phyloP scores from a whole-genome alignment of 2,329 filamentous ascomycete genomes.

The Thielaviopsis musarum region DNA sequence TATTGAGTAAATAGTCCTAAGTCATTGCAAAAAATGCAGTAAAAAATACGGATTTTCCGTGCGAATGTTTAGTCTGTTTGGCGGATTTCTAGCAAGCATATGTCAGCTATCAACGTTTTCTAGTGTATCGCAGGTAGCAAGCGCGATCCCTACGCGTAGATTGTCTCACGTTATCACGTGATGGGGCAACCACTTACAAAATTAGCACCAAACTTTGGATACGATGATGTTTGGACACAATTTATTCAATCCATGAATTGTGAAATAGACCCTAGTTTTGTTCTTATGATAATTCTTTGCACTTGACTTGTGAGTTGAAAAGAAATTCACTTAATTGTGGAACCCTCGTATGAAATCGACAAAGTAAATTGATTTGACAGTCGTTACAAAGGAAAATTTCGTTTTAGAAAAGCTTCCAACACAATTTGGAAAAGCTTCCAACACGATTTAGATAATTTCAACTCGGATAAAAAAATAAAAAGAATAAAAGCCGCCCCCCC shows the following conservation, averaged over 20 bases:
- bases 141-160: conserved; percentile 7
- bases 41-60: background rate
- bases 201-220: background rate
- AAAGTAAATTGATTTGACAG: background rate
- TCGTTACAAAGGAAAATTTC: background rate
- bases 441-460: too few relatives aligned
- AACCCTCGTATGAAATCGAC: background rate
- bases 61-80: background rate
- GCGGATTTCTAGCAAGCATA: background rate
- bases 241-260: background rate
- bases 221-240: too few relatives aligned
- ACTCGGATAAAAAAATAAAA: background rate
- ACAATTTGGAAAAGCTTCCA: too few relatives aligned
- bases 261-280: background rate
- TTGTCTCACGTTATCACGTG: conserved; percentile 11
- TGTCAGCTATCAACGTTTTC: background rate
- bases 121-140: background rate
- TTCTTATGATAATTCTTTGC: background rate
- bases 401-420: too few relatives aligned
- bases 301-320: background rate
- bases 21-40: background rate
- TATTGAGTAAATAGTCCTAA: background rate
- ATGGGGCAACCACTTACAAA: background rate
- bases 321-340: background rate
- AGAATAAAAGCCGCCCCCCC: background rate